Base-by-base conservation (phyloP, 306 rosid genomes). In the Senna tora region DNA sequence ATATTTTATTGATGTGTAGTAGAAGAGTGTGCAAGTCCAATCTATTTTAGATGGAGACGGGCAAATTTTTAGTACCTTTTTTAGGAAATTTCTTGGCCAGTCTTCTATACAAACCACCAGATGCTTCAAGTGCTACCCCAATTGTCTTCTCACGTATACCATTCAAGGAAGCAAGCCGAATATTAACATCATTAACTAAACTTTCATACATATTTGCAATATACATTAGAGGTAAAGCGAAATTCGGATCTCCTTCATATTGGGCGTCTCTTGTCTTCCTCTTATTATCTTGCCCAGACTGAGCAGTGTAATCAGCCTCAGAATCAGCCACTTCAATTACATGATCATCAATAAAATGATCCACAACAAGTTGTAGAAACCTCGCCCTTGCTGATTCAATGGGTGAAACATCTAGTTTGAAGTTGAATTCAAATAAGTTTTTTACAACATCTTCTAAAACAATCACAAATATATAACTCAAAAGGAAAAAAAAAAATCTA, bases 81-180 rank as follows among this genome's bases (percentile, higher is more conserved):
- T 91, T 94, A 56, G 98, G 97, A 75, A 89, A 94, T 73, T 93
- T 94, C 89, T 94, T 92, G 16, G 97, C 97, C 28, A 94, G 79
- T 69, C 82, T 83, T 81, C 98, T 86, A 80, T 94, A 94, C 88
- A 94, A 86, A 39, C 98, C 98, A 77, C 98, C 98, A 63, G 98
- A 84, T 49, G 97, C 98, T 85, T 94, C 98, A 69, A 94, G 98
- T 51, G 98, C 97, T 61, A 94, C 98, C 55, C 94, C 97, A 75
- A 94, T 89, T 1, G 95, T 87, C 83, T 94, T 94, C 69, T 91
- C 98, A 14, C 98, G 92, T 72, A 87, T 79, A 55, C 97, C 97
- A 77, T 80, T 85, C 90, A 87, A 63, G 70, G 96, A 89, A 79
- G 88, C 77, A 79, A 94, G 97, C 87, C 96, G 89, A 51, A 69